Evolutionary conservation across 192 early-diverging fungal genomes (phyloP), one percentile per base, ranked within the genome.

Genomic region (Coemansia sp.): DNA sequence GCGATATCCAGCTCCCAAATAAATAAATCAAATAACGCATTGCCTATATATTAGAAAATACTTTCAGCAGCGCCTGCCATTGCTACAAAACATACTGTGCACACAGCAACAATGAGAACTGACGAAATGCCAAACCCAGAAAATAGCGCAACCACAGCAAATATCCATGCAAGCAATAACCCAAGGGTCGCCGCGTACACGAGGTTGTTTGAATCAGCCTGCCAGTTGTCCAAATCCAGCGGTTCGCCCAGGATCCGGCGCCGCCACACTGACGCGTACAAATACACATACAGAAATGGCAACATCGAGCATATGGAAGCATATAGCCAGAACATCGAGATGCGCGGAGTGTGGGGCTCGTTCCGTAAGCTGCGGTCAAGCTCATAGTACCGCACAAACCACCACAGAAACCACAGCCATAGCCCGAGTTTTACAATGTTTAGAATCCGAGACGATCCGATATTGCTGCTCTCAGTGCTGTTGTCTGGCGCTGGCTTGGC

Each of bases 151-250:
- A 74, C 23, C 4, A 60, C 26, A 2, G 76, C 71, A 64, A 70
- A 70, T n/a, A 22, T 22, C 71, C 76, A 79, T 0, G 76, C 60
- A 26, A 74, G 11, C 38, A 79, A 50, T 14, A 79, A 62, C 10
- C 76, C 76, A 5, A 67, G 23, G 7, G 76, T 79, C 6, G 76
- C 76, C 4, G 44, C 64, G 26, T 70, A 71, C 36, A 79, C 76
- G 34, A 74, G 38, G 7, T 53, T 55, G 58, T 46, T 79, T 7
- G 71, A 61, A 40, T 57, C 49, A 7, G 71, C 65, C 42, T 73
- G 76, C 76, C 76, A 79, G 65, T 79, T 63, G 51, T 79, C 71
- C 55, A 79, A 58, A 21, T 79, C 67, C 5, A 79, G 58, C 31
- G 76, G 64, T 65, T 74, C 71, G 25, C 76, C 68, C 21, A 66